Evolutionary conservation across 1,284 basidiomycete genomes (phyloP), one percentile per base, ranked within the genome.

Genomic region (Rhodofomes roseus): DNA sequence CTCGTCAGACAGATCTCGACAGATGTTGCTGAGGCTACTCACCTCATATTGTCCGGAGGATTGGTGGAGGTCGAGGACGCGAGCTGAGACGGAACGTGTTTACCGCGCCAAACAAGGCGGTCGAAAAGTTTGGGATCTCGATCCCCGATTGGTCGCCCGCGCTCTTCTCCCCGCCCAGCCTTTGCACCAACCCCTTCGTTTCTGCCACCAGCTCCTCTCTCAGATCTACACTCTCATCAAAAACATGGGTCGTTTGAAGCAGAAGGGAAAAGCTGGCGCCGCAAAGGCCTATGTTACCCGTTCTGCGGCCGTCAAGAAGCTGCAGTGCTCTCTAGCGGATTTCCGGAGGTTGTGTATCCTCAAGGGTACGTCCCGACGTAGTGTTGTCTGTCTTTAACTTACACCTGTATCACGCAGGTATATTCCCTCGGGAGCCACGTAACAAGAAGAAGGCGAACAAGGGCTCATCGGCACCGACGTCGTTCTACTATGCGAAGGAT

Each of bases 401-500:
- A 44, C 25, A 46, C 23, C n/a, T 22, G 12, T 22, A 11, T 36
- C n/a, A 8, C 29, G 34, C 61, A 96, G 95, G 97, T 29, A 98
- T 99, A 72, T 98, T 96, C 76, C 97, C 97, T 63, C 91, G 96
- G 55, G 96, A 99, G 74, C 97, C 97, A 20, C 85, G 89, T 55
- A 90, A 87, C 77, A 86, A 87, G 72, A 99, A 98, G 75, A 89
- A 90, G 66, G 97, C 96, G 57, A 99, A 99, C 80, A 98, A 98
- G 76, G 97, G 97, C 4, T 96, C 93, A 4, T 95, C 95, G 41
- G 96, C 95, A 0, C 95, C 96, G 2, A 95, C 96, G 1, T 93
- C 96, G 5, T 99, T 99, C 79, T 99, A 99, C 80, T 98, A 98
- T 76, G 82, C 94, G 56, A 99, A 99, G 77, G 97, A 99, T 72